A percentile compares a stretch with the other conserved stretches of the same genome.
These are phyloP conservation scores for maize (Zea mays) DNA, from an alignment of 176 grass and related monocot genomes.

Conservation along the genomic window Zm-B73-REFERENCE-NAM-5.0 NC_050103.1:159860001-159860500, in stretches of 20 bases:
- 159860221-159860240: conserved; percentile 4
- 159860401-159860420: conserved; percentile 23
- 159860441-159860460: conserved; percentile 83
- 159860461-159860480: conserved; percentile 82
- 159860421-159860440: conserved; percentile 1
- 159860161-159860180: no score
- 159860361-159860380: conserved; percentile 12
- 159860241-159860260: not conserved
- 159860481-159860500: conserved; percentile 97
- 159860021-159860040: conserved; percentile 4
- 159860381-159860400: conserved; percentile 4
- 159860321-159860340: not conserved
- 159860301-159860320: conserved; percentile 5
- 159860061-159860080: not conserved
- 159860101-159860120: not conserved
- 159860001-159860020: not conserved
- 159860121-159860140: conserved; percentile 10
- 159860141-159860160: not conserved
- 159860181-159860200: not conserved
- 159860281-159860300: not conserved
- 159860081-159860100: not conserved
- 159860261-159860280: conserved; percentile 11
- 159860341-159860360: conserved; percentile 27
- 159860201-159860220: not conserved
- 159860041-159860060: conserved; percentile 18